A percentile compares a stretch with the other conserved stretches of the same genome.
Evolutionary conservation across 108 stramenopile species (phyloP).

Genomic region (Fragilaria crotonensis): DNA sequence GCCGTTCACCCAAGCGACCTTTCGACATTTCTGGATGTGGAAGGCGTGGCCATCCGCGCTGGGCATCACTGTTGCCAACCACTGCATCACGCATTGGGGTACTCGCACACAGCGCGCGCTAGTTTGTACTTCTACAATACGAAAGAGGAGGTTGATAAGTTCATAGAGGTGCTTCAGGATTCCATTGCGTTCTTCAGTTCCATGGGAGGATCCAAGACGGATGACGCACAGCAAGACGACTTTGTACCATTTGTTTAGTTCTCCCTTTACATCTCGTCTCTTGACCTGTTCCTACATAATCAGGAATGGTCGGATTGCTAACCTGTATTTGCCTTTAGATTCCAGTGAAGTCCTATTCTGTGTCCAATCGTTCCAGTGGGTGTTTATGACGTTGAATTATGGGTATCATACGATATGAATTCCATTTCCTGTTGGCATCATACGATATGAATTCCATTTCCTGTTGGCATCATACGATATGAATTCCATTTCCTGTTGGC

Average conservation of each 20-base stretch:
- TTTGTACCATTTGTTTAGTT: conserved; percentile 71
- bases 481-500: too few relatives aligned
- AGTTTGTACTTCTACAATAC: conserved; percentile 89
- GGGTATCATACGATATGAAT: too few relatives aligned
- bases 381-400: too few relatives aligned
- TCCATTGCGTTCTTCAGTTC: conserved; percentile 58
- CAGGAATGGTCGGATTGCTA: too few relatives aligned
- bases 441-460: too few relatives aligned
- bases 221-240: conserved; percentile 29
- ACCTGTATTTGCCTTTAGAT: too few relatives aligned
- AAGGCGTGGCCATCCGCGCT: conserved; percentile 90
- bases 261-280: too few relatives aligned
- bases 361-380: too few relatives aligned
- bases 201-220: background rate
- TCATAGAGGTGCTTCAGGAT: conserved; percentile 57
- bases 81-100: conserved; percentile 81
- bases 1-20: conserved; percentile 90
- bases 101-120: conserved; percentile 79
- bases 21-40: conserved; percentile 91
- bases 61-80: conserved; percentile 99
- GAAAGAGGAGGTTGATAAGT: conserved; percentile 80
- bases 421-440: too few relatives aligned
- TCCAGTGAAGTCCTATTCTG: too few relatives aligned
- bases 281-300: too few relatives aligned
- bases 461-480: too few relatives aligned